A percentile compares a stretch with the other conserved stretches of the same genome.
Conservation (phyloP, 192 early-diverging fungal genomes). For the Coemansia sp. region DNA sequence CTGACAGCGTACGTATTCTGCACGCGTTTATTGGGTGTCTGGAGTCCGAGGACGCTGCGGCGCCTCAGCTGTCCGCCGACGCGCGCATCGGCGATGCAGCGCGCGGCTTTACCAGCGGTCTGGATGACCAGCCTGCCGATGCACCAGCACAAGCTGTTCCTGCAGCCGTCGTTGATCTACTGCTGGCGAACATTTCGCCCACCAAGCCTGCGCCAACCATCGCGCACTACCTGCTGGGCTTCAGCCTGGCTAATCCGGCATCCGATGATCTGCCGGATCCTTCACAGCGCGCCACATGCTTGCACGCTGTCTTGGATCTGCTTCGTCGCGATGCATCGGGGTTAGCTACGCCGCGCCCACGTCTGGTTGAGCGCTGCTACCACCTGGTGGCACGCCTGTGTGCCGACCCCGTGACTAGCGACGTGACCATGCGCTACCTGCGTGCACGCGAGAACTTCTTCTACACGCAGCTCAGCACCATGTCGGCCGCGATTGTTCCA, state of each 20-base stretch:
- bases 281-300: slow-evolving; percentile 53
- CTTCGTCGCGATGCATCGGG: slow-evolving; percentile 51
- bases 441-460: slow-evolving; percentile 79
- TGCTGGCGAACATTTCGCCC: slow-evolving; percentile 70
- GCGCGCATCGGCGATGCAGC: slow-evolving; percentile 39
- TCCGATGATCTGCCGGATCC: slow-evolving; percentile 45
- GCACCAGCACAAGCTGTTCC: slow-evolving; percentile 63
- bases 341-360: slow-evolving; percentile 70
- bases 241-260: slow-evolving; percentile 54
- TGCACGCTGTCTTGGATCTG: slow-evolving; percentile 66
- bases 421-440: slow-evolving; percentile 73
- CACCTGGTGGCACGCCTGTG: slow-evolving; percentile 84
- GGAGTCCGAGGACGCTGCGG: slow-evolving; percentile 59
- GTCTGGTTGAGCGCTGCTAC: slow-evolving; percentile 84
- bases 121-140: slow-evolving; percentile 29
- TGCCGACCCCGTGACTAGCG: slow-evolving; percentile 63
- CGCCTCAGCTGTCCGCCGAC: slow-evolving; percentile 39
- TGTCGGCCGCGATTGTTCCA: slow-evolving; percentile 23
- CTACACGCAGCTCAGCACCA: slow-evolving; percentile 58
- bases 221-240: slow-evolving; percentile 90
- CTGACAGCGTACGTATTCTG: slow-evolving; percentile 68
- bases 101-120: slow-evolving; percentile 44
- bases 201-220: slow-evolving; percentile 66
- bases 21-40: slow-evolving; percentile 77
- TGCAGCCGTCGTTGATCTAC: slow-evolving; percentile 79